Evolutionary conservation across 192 early-diverging fungal genomes (phyloP), one percentile per base, ranked within the genome.

Genomic region (Lobosporangium transversale): DNA sequence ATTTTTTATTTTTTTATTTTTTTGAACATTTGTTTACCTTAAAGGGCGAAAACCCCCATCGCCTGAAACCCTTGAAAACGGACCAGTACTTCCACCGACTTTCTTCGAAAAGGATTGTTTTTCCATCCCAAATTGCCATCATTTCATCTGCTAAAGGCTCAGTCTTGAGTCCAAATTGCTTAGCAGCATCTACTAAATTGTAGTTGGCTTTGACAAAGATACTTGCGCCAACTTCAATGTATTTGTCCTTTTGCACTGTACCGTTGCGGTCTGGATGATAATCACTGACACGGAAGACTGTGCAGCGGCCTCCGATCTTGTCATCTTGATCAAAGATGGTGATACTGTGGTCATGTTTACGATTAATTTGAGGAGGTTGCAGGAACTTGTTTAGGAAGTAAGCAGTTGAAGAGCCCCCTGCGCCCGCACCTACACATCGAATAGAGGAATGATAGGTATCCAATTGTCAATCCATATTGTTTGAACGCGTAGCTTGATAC

Each of bases 141-240:
- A 60, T 44, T 30, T 79, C 79, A 26, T 73, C 65, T 17, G 66
- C 76, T 44, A 79, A 31, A 17, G 24, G 48, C 23, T 66, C 81
- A 9, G 80, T 57, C 49, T 83, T 66, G 17, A 91, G 48, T 2
- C 84, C 84, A 71, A 87, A 84, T 36, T 75, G 61, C 49, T 84
- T 62, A 24, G 85, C 50, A 4, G 86, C 75, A 29, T 84, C 80
- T 36, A 85, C 79, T 1, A 91, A 44, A 56, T 91, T 62, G 58
- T 84, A 65, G 55, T 91, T 91, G 35, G 58, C 70, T 21, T 80
- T 78, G 24, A 89, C 78, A 68, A 91, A 91, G 44, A 91, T 86
- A 29, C 88, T 89, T 10, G 88, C 89, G 0, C 89, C 89, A 4
- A 85, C 53, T 70, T 91, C 89, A 15, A 89, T 68, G 21, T 67